Conservation (phyloP, 108 stramenopile genomes). For the Phaeodactylum tricornutum region DNA sequence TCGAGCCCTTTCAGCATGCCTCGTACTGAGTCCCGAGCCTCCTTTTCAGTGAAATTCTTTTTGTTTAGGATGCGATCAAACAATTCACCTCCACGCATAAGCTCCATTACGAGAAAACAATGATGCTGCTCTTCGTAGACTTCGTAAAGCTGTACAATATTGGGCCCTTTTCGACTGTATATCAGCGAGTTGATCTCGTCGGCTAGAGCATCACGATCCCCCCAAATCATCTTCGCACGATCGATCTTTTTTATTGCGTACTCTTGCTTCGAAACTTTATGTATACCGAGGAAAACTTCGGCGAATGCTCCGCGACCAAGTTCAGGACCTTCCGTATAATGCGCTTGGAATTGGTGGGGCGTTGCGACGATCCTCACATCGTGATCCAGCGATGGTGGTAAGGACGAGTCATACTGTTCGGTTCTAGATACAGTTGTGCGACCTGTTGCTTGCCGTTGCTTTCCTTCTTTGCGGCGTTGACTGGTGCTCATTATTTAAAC, state of each 20-base stretch:
- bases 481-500: too few species aligned
- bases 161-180: conserved; percentile 50
- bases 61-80: conserved; percentile 89
- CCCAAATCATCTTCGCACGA: conserved; percentile 58
- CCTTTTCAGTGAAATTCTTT: conserved; percentile 56
- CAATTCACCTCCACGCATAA: conserved; percentile 84
- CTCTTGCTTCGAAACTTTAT: conserved; percentile 28
- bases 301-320: conserved; percentile 77
- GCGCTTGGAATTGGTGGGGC: neutral
- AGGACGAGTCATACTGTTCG: conserved; percentile 2
- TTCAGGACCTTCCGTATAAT: conserved; percentile 10
- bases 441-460: too few species aligned
- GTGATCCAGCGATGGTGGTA: conserved; percentile 7
- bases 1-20: conserved; percentile 63
- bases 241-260: conserved; percentile 74
- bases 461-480: too few species aligned
- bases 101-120: conserved; percentile 72
- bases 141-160: conserved; percentile 76
- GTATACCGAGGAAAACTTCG: conserved; percentile 53
- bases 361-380: neutral
- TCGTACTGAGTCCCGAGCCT: conserved; percentile 46
- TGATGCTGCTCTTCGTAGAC: conserved; percentile 52
- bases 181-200: conserved; percentile 57
- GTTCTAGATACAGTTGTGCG: too few species aligned
- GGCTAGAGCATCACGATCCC: conserved; percentile 43